A percentile compares a stretch with the other conserved stretches of the same genome.
phyloP scores from a whole-genome alignment of 1,284 basidiomycete species.

The Tilletia horrida region DNA sequence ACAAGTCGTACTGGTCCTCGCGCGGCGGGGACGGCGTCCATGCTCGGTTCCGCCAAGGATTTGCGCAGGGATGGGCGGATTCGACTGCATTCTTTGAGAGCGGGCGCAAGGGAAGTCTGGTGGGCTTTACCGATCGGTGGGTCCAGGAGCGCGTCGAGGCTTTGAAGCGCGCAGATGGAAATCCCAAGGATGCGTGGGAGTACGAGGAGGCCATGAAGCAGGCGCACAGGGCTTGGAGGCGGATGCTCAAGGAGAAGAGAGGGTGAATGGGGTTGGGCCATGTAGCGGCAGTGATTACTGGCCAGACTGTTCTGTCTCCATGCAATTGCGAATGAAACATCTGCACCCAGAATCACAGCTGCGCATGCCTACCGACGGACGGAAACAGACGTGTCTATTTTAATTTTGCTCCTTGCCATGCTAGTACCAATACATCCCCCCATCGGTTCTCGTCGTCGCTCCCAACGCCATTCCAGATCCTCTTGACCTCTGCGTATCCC shows the following conservation, averaged over 20 bases:
- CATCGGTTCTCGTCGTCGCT: slow-evolving; percentile 14
- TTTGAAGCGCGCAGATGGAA: slow-evolving; percentile 61
- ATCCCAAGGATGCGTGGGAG: slow-evolving; percentile 55
- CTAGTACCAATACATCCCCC: slow-evolving; percentile 14
- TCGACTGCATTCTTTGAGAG: slow-evolving; percentile 17
- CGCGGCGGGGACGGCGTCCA: slow-evolving; percentile 20
- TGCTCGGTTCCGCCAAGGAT: slow-evolving; percentile 18
- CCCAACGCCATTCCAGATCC: slow-evolving; percentile 60
- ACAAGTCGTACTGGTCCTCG: slow-evolving; percentile 25
- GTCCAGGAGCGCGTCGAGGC: slow-evolving; percentile 7
- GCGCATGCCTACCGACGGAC: background rate
- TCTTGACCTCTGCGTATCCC: slow-evolving; percentile 70
- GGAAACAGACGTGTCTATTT: background rate
- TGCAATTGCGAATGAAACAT: background rate
- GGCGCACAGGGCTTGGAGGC: slow-evolving; percentile 53
- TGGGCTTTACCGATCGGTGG: slow-evolving; percentile 24
- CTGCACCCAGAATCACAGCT: background rate
- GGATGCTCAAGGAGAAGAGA: slow-evolving; percentile 13
- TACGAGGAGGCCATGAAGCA: slow-evolving; percentile 63
- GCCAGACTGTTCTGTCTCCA: no score
- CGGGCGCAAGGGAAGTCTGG: slow-evolving; percentile 7
- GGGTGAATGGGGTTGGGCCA: no score
- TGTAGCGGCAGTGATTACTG: no score
- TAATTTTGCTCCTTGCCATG: background rate
- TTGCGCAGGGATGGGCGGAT: slow-evolving; percentile 21